Conservation (phyloP, 2,329 filamentous ascomycete genomes). For the Cordyceps tenuipes region DNA sequence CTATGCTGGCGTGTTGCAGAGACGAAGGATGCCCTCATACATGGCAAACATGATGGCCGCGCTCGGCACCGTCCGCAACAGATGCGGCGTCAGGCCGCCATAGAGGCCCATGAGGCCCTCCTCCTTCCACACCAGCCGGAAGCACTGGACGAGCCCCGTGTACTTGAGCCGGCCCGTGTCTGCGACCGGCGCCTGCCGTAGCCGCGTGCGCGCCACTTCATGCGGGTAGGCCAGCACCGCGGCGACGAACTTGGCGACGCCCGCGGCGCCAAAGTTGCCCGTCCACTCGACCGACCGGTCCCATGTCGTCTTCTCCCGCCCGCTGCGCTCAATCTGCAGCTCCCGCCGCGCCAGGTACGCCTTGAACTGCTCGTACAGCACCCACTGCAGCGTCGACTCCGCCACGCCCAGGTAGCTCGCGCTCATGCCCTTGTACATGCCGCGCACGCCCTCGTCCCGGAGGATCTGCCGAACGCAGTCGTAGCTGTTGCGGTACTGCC, state of each 20-base stretch:
- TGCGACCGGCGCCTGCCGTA: slow-evolving; percentile 74
- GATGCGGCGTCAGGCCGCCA: slow-evolving; percentile 82
- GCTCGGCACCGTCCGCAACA: slow-evolving; percentile 83
- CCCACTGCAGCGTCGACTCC: slow-evolving; percentile 88
- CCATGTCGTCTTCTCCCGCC: slow-evolving; percentile 58
- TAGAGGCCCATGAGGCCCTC: slow-evolving; percentile 83
- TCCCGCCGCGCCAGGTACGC: slow-evolving; percentile 58
- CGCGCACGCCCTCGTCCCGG: slow-evolving; percentile 68
- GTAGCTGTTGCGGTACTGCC: slow-evolving; percentile 77
- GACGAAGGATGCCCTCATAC: slow-evolving; percentile 53
- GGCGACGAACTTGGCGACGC: slow-evolving; percentile 77
- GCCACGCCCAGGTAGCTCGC: slow-evolving; percentile 87
- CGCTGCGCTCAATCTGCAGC: slow-evolving; percentile 45
- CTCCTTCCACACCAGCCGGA: slow-evolving; percentile 78
- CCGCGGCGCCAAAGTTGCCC: slow-evolving; percentile 71
- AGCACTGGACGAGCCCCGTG: slow-evolving; percentile 80
- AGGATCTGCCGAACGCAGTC: slow-evolving; percentile 82
- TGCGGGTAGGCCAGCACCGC: slow-evolving; percentile 85
- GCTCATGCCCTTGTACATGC: slow-evolving; percentile 83
- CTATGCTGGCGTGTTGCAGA: slow-evolving; percentile 34
- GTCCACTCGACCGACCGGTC: slow-evolving; percentile 71
- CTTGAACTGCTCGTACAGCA: slow-evolving; percentile 92
- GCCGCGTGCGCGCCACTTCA: slow-evolving; percentile 76
- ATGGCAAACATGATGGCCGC: slow-evolving; percentile 96
- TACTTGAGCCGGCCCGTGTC: slow-evolving; percentile 66